Evolutionary conservation across 495 filamentous ascomycete genomes (phyloP).

Genomic region (Cairneyella variabilis): DNA sequence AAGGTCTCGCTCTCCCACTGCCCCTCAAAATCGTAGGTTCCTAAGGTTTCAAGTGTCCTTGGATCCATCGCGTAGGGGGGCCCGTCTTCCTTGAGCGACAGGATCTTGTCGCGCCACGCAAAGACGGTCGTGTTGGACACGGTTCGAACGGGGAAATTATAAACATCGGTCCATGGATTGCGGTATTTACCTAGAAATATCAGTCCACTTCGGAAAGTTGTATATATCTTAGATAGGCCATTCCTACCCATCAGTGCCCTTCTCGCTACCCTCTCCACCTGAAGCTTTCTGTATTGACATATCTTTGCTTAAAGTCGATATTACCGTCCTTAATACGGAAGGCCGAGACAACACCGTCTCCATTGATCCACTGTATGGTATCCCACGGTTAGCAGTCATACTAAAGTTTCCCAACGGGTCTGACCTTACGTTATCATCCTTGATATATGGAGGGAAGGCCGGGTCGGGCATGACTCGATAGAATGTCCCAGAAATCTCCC

Average conservation of each 20-base stretch:
- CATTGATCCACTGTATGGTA: constrained; percentile 10
- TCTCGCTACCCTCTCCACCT: constrained; percentile 22
- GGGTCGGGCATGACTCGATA: constrained; percentile 1
- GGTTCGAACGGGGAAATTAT: constrained; percentile 23
- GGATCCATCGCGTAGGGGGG: constrained; percentile 34
- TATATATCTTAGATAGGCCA: too few species aligned
- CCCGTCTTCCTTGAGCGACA: constrained; percentile 32
- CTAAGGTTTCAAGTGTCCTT: constrained; percentile 33
- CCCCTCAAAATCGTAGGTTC: constrained; percentile 42
- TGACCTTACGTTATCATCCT: neutral
- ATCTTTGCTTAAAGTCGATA: constrained; percentile 29
- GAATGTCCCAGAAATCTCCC: neutral
- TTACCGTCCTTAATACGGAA: constrained; percentile 45
- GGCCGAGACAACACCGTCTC: constrained; percentile 42
- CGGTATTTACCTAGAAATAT: constrained; percentile 27
- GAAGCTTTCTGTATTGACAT: constrained; percentile 33
- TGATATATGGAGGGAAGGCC: neutral
- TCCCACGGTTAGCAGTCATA: too few species aligned
- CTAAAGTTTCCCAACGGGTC: too few species aligned
- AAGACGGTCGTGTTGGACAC: constrained; percentile 36
- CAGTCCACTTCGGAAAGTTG: neutral
- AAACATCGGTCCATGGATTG: constrained; percentile 33
- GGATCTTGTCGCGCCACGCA: constrained; percentile 26
- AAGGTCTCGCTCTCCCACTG: constrained; percentile 50
- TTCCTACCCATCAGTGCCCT: constrained; percentile 22